Base-by-base conservation (phyloP, 306 rosid species). In the Trifolium pratense region DNA sequence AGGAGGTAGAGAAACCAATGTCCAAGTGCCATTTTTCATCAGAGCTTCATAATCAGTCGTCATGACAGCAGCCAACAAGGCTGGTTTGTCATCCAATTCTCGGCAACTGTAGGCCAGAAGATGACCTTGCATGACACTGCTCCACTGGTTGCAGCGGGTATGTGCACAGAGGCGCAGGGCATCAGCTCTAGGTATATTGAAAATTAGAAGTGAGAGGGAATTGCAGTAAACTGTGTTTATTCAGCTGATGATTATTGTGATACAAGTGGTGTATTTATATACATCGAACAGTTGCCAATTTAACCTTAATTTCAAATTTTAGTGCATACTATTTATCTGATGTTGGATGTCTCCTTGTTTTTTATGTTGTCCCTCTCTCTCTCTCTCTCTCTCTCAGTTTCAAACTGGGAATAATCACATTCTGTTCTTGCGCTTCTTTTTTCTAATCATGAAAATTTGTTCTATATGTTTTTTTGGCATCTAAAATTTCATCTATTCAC, bases 381-480 rank as follows among this genome's bases (percentile, higher is more conserved):
- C 46, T 68, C 72, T 9, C 68, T 73, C 34, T 53, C 36, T 68
- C 72, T 9, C 68, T 73, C 36, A 59, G 69, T 71, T 74, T 74
- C 26, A 70, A 70, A 66, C 12, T 74, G 58, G 45, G 29, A 46
- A 68, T 6, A 66, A 42, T 56, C 48, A 74, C 73, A 68, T 66
- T 75, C 15, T 36, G 7, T 56, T 40, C 23, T 2, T 21, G 23
- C 26, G 16, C 49, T 76, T 67, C 3, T 20, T 58, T 15, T 45
- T 53, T 11, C 11, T 18, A 18, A 39, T 64, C 39, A 26, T 65
- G 68, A 57, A 10, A 18, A 26, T 59, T 75, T 68, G 31, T 48
- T 75, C 18, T 46, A 9, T 21, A 18, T 67, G 57, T 46, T 66
- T 25, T 68, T 62, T 52, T 57, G 42, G 55, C 62, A 42, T 69